Evolutionary conservation across 371 early-diverging fungal species (phyloP).

Genomic region (Zychaea mexicana): DNA sequence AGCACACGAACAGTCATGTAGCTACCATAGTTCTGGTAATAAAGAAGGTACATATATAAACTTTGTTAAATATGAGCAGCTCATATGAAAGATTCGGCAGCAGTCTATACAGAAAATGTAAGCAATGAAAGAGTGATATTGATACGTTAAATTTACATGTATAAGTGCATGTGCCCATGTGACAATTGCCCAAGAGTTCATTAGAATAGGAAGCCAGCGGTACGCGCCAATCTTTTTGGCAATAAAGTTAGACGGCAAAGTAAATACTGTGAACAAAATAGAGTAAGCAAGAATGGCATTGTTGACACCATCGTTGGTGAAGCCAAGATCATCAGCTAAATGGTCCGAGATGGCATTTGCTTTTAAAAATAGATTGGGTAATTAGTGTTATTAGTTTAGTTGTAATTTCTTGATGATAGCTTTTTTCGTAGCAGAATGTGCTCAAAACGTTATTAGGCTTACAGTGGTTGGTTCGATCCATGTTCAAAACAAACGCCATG

Average conservation of each 20-base stretch:
- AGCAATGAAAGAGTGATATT: no score
- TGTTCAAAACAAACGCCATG: conserved; percentile 45
- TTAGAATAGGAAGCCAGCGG: conserved; percentile 60
- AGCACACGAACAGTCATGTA: conserved; percentile 31
- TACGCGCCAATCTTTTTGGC: conserved; percentile 58
- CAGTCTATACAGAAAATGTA: no score
- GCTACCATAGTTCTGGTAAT: conserved; percentile 20
- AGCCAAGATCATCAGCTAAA: conserved; percentile 39
- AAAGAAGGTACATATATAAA: no score
- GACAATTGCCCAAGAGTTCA: conserved; percentile 51
- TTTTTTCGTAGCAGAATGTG: no score
- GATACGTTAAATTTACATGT: conserved; percentile 19
- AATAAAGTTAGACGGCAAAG: conserved; percentile 50
- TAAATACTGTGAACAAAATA: conserved; percentile 35
- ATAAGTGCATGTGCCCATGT: conserved; percentile 47
- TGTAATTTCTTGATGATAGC: no score
- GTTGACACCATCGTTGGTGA: conserved; percentile 37
- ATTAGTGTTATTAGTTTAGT: neutral
- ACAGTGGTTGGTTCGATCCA: conserved; percentile 55
- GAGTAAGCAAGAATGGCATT: conserved; percentile 36
- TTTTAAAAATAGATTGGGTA: neutral
- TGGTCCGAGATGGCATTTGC: conserved; percentile 54
- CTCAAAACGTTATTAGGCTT: conserved; percentile 17
- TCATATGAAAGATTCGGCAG: no score
- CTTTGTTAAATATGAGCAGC: neutral